Evolutionary conservation across 192 early-diverging fungal genomes (phyloP), one percentile per base, ranked within the genome.

Genomic region (Coemansia sp.): DNA sequence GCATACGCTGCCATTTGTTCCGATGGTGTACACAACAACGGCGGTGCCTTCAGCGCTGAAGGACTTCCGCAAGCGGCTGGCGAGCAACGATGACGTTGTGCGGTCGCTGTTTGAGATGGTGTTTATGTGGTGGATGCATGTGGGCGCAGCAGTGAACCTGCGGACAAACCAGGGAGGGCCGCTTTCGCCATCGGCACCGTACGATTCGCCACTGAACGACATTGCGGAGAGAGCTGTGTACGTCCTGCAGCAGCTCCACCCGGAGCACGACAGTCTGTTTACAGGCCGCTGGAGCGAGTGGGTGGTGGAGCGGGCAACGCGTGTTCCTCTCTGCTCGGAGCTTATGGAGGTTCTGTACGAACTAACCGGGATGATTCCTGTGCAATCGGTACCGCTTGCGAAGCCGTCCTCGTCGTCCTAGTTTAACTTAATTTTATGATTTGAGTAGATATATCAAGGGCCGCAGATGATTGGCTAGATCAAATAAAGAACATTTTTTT

Each of bases 201-300:
- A 57, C 42, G 71, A 79, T 42, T 64, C 67, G 64, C 72, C 71
- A 23, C 34, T 74, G 53, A 55, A 48, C 53, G 77, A 79, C 19
- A 60, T 79, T 42, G 77, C 77, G 8, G 77, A 79, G 60, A 66
- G 77, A 6, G 77, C 77, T 3, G 61, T 79, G 48, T 67, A 70
- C 40, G 68, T 79, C 23, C 58, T 79, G 44, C 77, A 79, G 64
- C 57, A 69, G 25, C 44, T 79, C 50, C 77, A 79, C 30, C 71
- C 72, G 0, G 77, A 67, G 17, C 67, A 79, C 53, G 77, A 74
- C 38, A 50, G 72, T 20, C 30, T 62, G 37, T 79, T 79, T 72
- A 68, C 69, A 17, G 30, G 28, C 38, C 50, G 55, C 34, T 78
- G 75, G 75, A 17, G 53, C 23, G 65, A 64, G 20, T 78, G 75